Percentiles rank a stretch among this genome's conserved stretches.
phyloP scores from a whole-genome alignment of 2,329 filamentous ascomycete species.

The Beauveria scarabaeidicola region DNA sequence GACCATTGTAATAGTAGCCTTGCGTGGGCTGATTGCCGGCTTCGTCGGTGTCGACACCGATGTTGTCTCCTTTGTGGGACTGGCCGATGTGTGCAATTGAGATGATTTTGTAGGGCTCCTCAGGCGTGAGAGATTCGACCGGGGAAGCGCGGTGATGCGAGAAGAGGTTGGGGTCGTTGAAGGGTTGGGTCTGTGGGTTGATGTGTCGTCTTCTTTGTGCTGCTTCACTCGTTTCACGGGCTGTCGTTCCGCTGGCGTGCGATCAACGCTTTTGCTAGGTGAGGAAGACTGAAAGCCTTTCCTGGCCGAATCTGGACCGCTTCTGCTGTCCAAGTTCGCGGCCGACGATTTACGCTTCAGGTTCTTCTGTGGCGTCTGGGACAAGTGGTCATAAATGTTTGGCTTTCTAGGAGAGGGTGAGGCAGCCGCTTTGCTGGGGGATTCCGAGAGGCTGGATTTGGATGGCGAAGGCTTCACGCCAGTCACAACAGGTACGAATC shows the following conservation, averaged over 20 bases:
- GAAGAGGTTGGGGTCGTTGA: constrained; percentile 5
- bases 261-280: constrained; percentile 14
- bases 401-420: background rate
- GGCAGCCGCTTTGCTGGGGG: constrained; percentile 44
- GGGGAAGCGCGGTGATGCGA: constrained; percentile 28
- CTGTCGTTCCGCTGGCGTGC: constrained; percentile 20
- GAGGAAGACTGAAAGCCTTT: constrained; percentile 18
- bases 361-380: constrained; percentile 24
- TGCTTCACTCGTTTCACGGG: constrained; percentile 65
- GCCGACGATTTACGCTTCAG: constrained; percentile 26
- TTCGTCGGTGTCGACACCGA: constrained; percentile 40
- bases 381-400: constrained; percentile 15
- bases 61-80: constrained; percentile 20
- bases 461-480: constrained; percentile 33
- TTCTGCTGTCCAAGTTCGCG: constrained; percentile 24
- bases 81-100: constrained; percentile 39
- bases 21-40: constrained; percentile 18
- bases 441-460: constrained; percentile 45
- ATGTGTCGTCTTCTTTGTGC: constrained; percentile 58
- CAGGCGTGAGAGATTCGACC: constrained; percentile 47
- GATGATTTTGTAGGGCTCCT: constrained; percentile 75
- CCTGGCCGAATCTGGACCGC: constrained; percentile 17
- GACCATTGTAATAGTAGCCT: background rate
- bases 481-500: constrained; percentile 38
- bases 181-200: constrained; percentile 26